A percentile compares a stretch with the other conserved stretches of the same genome.
Conservation (phyloP, 352 stramenopile genomes). For the Chrysophaeum taylorii region DNA sequence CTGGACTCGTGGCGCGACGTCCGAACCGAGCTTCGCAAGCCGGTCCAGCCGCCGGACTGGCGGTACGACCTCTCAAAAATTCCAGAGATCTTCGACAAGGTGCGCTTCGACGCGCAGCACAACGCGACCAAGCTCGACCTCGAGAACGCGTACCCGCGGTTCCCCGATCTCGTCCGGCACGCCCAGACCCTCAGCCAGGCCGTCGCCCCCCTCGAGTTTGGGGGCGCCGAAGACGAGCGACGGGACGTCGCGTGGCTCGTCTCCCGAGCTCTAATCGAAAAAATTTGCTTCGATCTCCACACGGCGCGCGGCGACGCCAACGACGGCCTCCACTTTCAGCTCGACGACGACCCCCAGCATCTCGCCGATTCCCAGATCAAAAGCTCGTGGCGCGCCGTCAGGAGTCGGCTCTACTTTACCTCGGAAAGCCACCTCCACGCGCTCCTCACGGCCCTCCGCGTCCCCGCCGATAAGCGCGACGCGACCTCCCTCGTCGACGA, state of each 20-base stretch:
- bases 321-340: conserved; percentile 23
- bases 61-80: conserved; percentile 88
- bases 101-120: conserved; percentile 95
- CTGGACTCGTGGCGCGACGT: conserved; percentile 75
- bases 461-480: conserved; percentile 35
- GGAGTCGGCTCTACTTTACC: conserved; percentile 98
- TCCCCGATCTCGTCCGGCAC: conserved; percentile 72
- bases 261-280: conserved; percentile 89
- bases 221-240: conserved; percentile 77
- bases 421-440: conserved; percentile 96
- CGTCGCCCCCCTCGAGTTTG: conserved; percentile 94
- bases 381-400: conserved; percentile 84
- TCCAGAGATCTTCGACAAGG: conserved; percentile 93
- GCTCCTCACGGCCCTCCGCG: conserved; percentile 92
- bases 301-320: conserved; percentile 2
- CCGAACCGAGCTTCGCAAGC: conserved; percentile 83
- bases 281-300: conserved; percentile 77
- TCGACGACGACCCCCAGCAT: conserved; percentile 57
- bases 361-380: conserved; percentile 86
- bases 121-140: conserved; percentile 67
- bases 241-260: conserved; percentile 87
- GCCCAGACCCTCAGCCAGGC: conserved; percentile 78
- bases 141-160: conserved; percentile 61
- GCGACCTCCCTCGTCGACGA: conserved; percentile 27
- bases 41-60: conserved; percentile 49